Evolutionary conservation across 2,329 filamentous ascomycete species (phyloP).

Genomic region (Lachnellula suecica): DNA sequence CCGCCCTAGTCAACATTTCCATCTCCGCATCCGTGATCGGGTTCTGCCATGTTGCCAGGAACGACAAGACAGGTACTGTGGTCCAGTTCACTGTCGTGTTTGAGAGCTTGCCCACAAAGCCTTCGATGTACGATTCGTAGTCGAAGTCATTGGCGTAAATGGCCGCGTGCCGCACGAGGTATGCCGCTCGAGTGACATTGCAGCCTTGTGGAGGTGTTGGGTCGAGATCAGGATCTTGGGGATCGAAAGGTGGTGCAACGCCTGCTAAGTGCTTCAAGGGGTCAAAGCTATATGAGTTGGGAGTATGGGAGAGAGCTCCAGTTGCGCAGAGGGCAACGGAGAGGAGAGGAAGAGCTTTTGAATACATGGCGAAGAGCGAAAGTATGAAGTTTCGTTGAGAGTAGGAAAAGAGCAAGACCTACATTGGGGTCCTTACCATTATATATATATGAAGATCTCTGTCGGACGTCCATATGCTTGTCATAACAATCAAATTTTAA

Average conservation of each 20-base stretch:
- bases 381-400: not conserved
- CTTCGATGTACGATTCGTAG: slow-evolving; percentile 49
- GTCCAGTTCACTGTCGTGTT: slow-evolving; percentile 50
- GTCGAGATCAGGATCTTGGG: slow-evolving; percentile 44
- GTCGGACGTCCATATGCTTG: too few species aligned
- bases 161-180: slow-evolving; percentile 49
- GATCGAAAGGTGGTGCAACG: slow-evolving; percentile 49
- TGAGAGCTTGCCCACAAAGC: slow-evolving; percentile 48
- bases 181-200: slow-evolving; percentile 47
- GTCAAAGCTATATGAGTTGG: slow-evolving; percentile 40
- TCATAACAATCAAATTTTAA: too few species aligned
- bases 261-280: slow-evolving; percentile 49
- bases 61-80: slow-evolving; percentile 26
- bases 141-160: slow-evolving; percentile 53
- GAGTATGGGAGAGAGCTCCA: slow-evolving; percentile 10
- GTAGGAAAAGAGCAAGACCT: not conserved
- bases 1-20: slow-evolving; percentile 26
- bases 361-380: slow-evolving; percentile 10
- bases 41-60: slow-evolving; percentile 27
- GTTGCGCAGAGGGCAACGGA: slow-evolving; percentile 9
- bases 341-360: slow-evolving; percentile 9
- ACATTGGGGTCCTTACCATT: not conserved
- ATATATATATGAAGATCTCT: too few species aligned
- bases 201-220: slow-evolving; percentile 48
- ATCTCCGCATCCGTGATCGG: slow-evolving; percentile 27